phyloP scores from a whole-genome alignment of 257 asterid species.

The Pogostemon cablin region DNA sequence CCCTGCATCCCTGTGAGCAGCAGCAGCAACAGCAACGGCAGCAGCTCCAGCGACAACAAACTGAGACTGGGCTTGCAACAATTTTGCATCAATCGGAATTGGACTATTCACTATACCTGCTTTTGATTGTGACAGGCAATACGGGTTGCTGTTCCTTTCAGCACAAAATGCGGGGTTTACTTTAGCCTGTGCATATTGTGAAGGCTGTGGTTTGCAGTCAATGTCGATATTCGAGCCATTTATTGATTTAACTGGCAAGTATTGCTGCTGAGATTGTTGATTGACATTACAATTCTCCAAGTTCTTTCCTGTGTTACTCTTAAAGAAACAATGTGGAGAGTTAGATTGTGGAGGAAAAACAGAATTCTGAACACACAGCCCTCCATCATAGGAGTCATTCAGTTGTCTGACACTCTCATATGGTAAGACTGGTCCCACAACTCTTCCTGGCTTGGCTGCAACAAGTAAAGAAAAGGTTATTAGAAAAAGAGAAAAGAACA shows the following conservation, averaged over 20 bases:
- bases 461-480: constrained; percentile 14
- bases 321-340: constrained; percentile 48
- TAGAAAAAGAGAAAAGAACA: background rate
- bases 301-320: constrained; percentile 42
- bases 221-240: constrained; percentile 33
- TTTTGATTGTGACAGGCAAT: constrained; percentile 55
- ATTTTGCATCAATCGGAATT: constrained; percentile 59
- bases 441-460: constrained; percentile 70
- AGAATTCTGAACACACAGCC: constrained; percentile 39
- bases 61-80: constrained; percentile 73
- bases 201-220: constrained; percentile 36
- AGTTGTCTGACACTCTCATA: constrained; percentile 43
- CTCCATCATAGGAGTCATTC: constrained; percentile 41
- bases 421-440: constrained; percentile 72
- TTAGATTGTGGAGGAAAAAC: constrained; percentile 39
- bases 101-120: constrained; percentile 47
- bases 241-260: constrained; percentile 32
- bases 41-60: constrained; percentile 65
- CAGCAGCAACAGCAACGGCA: constrained; percentile 49
- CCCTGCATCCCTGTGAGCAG: constrained; percentile 66
- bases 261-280: constrained; percentile 33
- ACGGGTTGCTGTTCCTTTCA: constrained; percentile 54
- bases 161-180: constrained; percentile 35
- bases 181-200: constrained; percentile 38
- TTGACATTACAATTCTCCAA: constrained; percentile 44